A percentile compares a stretch with the other conserved stretches of the same genome.
Conservation (phyloP, 371 early-diverging fungal species). For the Chytridium lagenaria region DNA sequence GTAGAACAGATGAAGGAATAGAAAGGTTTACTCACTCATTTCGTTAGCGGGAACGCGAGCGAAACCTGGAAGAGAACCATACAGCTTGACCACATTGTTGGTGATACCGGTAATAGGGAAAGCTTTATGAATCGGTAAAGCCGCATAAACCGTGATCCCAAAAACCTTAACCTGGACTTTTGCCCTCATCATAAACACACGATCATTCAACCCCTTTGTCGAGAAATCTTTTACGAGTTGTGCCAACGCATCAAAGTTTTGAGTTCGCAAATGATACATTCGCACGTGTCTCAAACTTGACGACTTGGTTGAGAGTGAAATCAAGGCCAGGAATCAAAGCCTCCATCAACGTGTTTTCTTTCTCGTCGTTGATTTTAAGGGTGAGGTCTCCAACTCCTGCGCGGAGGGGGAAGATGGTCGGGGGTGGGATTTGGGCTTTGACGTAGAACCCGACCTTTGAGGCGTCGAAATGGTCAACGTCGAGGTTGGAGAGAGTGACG, state of each 20-base stretch:
- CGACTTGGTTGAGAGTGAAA: conserved; percentile 14
- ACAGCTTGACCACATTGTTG: conserved; percentile 10
- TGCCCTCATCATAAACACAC: conserved; percentile 9
- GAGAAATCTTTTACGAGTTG: conserved; percentile 2
- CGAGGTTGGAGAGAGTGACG: not conserved
- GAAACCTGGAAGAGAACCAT: not conserved
- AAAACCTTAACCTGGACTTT: conserved; percentile 6
- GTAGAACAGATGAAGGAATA: not conserved
- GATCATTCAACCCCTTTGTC: not conserved
- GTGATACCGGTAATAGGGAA: conserved; percentile 9
- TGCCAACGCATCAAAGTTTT: not conserved
- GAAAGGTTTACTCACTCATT: conserved; percentile 14
- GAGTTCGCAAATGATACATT: conserved; percentile 16
- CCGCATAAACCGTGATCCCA: conserved; percentile 15
- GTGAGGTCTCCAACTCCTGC: conserved; percentile 18
- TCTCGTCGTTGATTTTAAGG: conserved; percentile 15
- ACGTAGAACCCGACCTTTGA: not conserved
- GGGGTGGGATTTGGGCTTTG: not conserved
- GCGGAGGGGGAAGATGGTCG: conserved; percentile 22
- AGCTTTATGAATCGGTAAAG: conserved; percentile 7
- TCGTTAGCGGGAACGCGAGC: conserved; percentile 8
- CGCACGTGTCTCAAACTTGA: conserved; percentile 10
- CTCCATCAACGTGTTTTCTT: conserved; percentile 7
- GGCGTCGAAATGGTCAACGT: not conserved
- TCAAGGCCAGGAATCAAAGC: conserved; percentile 16